phyloP scores from a whole-genome alignment of 2,329 filamentous ascomycete genomes.

The Pseudogymnoascus sp. region DNA sequence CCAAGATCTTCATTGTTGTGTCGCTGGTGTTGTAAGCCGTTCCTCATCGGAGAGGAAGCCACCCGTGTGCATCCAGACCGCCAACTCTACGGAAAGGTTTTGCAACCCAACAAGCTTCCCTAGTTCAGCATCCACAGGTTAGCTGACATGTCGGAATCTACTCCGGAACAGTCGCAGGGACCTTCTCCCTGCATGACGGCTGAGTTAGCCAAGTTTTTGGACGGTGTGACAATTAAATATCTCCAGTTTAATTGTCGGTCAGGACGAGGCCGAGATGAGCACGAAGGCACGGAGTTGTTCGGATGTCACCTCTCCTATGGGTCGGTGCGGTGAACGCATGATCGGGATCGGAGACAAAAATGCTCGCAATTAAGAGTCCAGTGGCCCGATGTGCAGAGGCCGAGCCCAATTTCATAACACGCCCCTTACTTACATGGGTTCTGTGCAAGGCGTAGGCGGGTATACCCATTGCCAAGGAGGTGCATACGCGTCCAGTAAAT shows the following conservation, averaged over 20 bases:
- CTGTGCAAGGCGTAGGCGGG: not conserved
- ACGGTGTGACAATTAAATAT: not conserved
- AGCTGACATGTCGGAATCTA: not conserved
- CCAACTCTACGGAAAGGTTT: not conserved
- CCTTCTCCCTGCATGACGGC: not conserved
- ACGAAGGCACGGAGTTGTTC: conserved; percentile 1
- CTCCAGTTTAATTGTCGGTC: not conserved
- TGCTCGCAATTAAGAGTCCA: not conserved
- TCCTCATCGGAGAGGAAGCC: not conserved
- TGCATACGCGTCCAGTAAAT: conserved; percentile 3
- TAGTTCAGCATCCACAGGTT: not conserved
- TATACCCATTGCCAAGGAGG: not conserved
- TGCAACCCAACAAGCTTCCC: conserved; percentile 3
- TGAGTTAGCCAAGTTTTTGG: not conserved
- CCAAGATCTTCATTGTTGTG: not conserved
- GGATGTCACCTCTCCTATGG: not conserved
- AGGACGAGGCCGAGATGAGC: not conserved
- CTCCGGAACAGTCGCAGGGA: not conserved
- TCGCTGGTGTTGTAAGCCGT: not conserved
- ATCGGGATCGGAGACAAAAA: not conserved
- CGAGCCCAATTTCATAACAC: not conserved
- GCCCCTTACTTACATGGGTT: not conserved
- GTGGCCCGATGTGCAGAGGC: not conserved
- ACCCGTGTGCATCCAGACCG: not conserved
- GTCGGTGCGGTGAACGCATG: not conserved